A percentile compares a stretch with the other conserved stretches of the same genome.
phyloP scores from a whole-genome alignment of 345 rosid genomes.

The Citrus glauca region DNA sequence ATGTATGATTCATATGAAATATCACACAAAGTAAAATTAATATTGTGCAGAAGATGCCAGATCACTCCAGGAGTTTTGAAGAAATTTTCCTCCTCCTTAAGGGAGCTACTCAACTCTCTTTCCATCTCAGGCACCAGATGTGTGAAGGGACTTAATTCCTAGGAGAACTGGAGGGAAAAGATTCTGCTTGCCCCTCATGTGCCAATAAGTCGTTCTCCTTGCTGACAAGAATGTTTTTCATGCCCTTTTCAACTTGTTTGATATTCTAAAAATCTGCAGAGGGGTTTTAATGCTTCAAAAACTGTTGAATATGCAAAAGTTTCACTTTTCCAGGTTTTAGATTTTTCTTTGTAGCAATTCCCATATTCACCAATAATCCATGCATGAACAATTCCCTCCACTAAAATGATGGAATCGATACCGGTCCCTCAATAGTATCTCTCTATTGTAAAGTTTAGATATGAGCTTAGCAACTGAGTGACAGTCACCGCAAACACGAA shows the following conservation, averaged over 20 bases:
- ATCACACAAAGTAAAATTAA: too few relatives aligned
- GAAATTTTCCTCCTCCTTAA: too few relatives aligned
- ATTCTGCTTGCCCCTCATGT: neutral
- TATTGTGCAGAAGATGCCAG: too few relatives aligned
- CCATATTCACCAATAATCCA: conserved; percentile 57
- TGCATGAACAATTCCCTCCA: conserved; percentile 62
- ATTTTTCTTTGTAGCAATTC: neutral
- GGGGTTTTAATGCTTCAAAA: neutral
- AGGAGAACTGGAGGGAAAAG: neutral
- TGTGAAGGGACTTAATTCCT: too few relatives aligned
- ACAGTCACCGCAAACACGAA: conserved; percentile 67
- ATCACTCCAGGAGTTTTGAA: too few relatives aligned
- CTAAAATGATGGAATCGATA: conserved; percentile 68
- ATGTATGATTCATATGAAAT: too few relatives aligned
- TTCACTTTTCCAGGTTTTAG: neutral
- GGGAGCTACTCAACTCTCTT: too few relatives aligned
- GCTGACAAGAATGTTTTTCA: neutral
- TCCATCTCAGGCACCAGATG: too few relatives aligned
- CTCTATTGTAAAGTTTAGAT: conserved; percentile 50
- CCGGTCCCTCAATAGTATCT: conserved; percentile 56
- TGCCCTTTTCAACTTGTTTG: neutral
- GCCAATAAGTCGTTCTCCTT: neutral
- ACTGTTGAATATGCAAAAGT: neutral
- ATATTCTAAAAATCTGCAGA: too few relatives aligned
- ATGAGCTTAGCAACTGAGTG: conserved; percentile 62